Evolutionary conservation across 306 rosid species (phyloP), one percentile per base, ranked within the genome.

Genomic region (Abrus precatorius): DNA sequence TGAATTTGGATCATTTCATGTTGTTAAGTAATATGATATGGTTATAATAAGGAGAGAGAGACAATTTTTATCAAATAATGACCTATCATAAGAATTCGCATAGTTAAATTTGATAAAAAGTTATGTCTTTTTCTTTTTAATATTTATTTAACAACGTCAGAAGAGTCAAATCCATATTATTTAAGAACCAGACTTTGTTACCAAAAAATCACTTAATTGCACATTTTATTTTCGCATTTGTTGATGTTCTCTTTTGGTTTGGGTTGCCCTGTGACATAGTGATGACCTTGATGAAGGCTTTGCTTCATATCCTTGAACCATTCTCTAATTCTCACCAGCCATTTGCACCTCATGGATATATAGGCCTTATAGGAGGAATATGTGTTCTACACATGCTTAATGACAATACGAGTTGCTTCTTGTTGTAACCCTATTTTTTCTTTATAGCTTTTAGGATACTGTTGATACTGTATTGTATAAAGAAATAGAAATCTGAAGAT

Each of bases 301-400:
- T 80, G 34, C 76, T 41, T 44, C 72, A 53, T 33, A 53, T 52
- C 30, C 65, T 33, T 67, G 43, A 65, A 68, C 10, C 29, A 33
- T 33, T 57, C 6, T 56, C 13, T 45, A 32, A 28, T 59, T 55
- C 54, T 49, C 56, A 38, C 41, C 54, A 28, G 66, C 77, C 67
- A 82, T 49, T 1, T 75, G 67, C 75, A 66, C 59, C 75, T 80
- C n/a, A 41, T n/a, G 81, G 81, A 50, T 77, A 34, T 69, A 54
- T 5, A 82, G 33, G 69, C 66, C 63, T 61, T 30, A 48, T 36
- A 49, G 0, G 43, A 76, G 69, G 63, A 80, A 49, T 59, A 8
- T 34, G 29, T 81, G 44, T 29, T 45, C 41, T 65, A 52, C 29
- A 62, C 33, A 32, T 48, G 69, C 43, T 50, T 27, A 3, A 65